Percentiles rank a stretch among this genome's conserved stretches.
Conservation (phyloP, 2,329 filamentous ascomycete species). For the Sporothrix variecibatus region DNA sequence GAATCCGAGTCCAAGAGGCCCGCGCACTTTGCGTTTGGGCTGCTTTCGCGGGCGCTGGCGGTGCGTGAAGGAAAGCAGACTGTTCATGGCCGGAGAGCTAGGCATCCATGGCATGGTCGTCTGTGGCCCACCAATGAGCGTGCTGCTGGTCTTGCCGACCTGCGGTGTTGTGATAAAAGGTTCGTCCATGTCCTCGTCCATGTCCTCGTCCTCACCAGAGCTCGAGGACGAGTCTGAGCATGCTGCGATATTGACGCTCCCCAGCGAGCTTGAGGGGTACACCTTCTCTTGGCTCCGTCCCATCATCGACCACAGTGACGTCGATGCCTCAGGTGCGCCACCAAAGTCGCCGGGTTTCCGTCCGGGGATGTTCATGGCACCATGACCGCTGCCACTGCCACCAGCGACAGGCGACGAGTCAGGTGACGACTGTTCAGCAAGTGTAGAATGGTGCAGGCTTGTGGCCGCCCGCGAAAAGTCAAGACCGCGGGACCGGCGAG, state of each 20-base stretch:
- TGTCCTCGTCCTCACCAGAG: constrained; percentile 68
- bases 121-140: constrained; percentile 43
- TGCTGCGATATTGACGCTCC: constrained; percentile 64
- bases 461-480: constrained; percentile 94
- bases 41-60: constrained; percentile 71
- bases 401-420: constrained; percentile 86
- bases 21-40: constrained; percentile 55
- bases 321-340: constrained; percentile 65
- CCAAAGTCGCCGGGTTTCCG: constrained; percentile 50
- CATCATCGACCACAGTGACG: constrained; percentile 71
- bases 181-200: constrained; percentile 78
- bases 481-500: constrained; percentile 82
- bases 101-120: constrained; percentile 26
- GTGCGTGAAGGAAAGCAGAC: constrained; percentile 81
- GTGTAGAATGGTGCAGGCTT: constrained; percentile 90
- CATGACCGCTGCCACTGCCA: constrained; percentile 43
- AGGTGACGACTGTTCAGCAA: constrained; percentile 84
- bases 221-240: constrained; percentile 77
- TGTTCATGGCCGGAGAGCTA: constrained; percentile 68
- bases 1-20: constrained; percentile 54
- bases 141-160: constrained; percentile 57
- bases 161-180: constrained; percentile 82
- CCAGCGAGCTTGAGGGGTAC: constrained; percentile 76
- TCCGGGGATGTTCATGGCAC: constrained; percentile 62
- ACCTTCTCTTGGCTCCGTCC: constrained; percentile 65